Conservation (phyloP, 768 basidiomycete genomes). For the Pholiota conissans region DNA sequence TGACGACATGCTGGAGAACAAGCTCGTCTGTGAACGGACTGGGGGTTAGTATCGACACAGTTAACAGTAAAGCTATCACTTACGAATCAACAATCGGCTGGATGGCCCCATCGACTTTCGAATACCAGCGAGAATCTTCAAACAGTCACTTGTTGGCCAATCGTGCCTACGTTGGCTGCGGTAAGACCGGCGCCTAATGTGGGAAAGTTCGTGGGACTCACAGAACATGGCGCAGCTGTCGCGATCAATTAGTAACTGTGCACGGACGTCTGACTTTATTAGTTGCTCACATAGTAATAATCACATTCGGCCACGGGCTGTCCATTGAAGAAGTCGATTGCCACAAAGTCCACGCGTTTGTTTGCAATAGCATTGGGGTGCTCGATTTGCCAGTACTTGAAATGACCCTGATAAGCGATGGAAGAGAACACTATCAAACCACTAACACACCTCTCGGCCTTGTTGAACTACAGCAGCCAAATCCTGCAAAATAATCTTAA, state of each 20-base stretch:
- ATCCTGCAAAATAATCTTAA: slow-evolving; percentile 40
- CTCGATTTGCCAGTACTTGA: slow-evolving; percentile 1
- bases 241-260: neutral
- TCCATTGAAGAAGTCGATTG: neutral
- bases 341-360: neutral
- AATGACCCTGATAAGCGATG: neutral
- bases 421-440: neutral
- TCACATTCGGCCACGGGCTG: neutral
- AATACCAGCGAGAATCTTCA: neutral
- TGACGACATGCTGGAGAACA: slow-evolving; percentile 2
- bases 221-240: slow-evolving; percentile 2
- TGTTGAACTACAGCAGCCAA: slow-evolving; percentile 28
- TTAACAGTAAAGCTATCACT: neutral
- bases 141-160: neutral
- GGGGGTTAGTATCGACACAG: neutral
- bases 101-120: neutral
- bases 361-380: neutral
- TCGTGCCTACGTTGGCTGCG: neutral
- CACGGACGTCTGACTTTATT: too few species aligned
- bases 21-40: neutral
- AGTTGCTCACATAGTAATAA: slow-evolving; percentile 1
- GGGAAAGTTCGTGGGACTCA: neutral
- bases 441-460: slow-evolving; percentile 26
- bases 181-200: neutral
- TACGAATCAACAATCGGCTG: slow-evolving; percentile 1